Evolutionary conservation across 805 yeast genomes (phyloP).

Genomic region (Myxozyma vanderwaltii): DNA sequence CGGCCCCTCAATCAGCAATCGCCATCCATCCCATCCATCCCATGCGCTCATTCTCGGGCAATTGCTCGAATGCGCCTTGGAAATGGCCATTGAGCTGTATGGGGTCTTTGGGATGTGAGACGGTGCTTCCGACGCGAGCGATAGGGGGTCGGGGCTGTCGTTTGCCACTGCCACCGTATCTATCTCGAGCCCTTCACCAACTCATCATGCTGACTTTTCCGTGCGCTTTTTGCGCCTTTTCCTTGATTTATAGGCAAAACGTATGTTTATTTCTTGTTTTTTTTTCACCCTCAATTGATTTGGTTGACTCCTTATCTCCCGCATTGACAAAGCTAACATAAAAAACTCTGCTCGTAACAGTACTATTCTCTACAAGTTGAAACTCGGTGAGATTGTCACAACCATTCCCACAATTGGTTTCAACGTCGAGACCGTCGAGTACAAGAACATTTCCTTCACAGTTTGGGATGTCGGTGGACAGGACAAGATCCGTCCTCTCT

Average conservation of each 20-base stretch:
- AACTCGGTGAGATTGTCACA: slow-evolving; percentile 50
- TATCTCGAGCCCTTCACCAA: neutral
- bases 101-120: too few relatives aligned
- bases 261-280: slow-evolving; percentile 18
- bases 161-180: slow-evolving; percentile 1
- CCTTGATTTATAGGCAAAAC: slow-evolving; percentile 26
- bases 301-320: too few relatives aligned
- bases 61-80: neutral
- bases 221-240: slow-evolving; percentile 5
- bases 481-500: slow-evolving; percentile 83
- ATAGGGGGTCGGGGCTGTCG: slow-evolving; percentile 6
- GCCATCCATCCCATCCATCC: slow-evolving; percentile 3
- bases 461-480: slow-evolving; percentile 98
- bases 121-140: neutral
- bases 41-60: neutral
- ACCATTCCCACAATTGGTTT: slow-evolving; percentile 75
- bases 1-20: neutral
- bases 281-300: neutral
- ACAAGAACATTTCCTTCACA: slow-evolving; percentile 78
- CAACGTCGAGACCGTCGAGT: slow-evolving; percentile 84
- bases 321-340: too few relatives aligned
- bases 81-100: neutral
- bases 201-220: neutral
- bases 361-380: slow-evolving; percentile 75
- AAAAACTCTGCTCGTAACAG: slow-evolving; percentile 9